phyloP scores from a whole-genome alignment of 108 stramenopile species.

The Nitzschia inconspicua region DNA sequence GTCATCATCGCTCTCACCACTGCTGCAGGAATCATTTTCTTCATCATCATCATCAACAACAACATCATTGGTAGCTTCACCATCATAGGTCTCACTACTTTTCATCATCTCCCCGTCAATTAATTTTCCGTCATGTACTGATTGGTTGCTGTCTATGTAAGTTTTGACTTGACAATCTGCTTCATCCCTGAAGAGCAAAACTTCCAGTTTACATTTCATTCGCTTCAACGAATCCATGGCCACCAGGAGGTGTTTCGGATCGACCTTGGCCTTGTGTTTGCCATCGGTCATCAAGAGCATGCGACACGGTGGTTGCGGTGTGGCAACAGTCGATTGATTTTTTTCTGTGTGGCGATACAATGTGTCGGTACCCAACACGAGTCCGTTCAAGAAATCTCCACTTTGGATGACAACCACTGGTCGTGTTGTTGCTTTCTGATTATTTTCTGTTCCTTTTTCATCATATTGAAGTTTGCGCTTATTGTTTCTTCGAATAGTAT shows the following conservation, averaged over 20 bases:
- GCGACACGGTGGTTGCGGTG: no score
- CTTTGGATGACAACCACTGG: no score
- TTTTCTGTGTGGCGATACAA: slow-evolving; percentile 52
- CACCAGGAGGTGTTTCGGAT: slow-evolving; percentile 39
- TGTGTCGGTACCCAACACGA: slow-evolving; percentile 69
- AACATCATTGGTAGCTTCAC: no score
- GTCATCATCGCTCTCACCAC: no score
- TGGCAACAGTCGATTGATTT: slow-evolving; percentile 37
- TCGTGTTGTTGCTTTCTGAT: no score
- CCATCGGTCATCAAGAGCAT: slow-evolving; percentile 81
- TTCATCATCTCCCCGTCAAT: no score
- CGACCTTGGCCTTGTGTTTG: slow-evolving; percentile 50
- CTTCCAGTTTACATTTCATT: slow-evolving; percentile 50
- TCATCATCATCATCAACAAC: slow-evolving; percentile 3
- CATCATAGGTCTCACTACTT: slow-evolving; percentile 23
- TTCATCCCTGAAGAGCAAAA: slow-evolving; percentile 30
- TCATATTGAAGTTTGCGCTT: no score
- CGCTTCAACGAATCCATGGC: slow-evolving; percentile 47
- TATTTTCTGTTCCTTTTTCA: no score
- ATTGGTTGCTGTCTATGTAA: no score
- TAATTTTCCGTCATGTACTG: no score
- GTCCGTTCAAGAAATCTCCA: slow-evolving; percentile 65
- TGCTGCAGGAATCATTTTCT: no score
- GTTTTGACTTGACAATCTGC: slow-evolving; percentile 11
- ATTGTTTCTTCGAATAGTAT: no score